phyloP scores from a whole-genome alignment of 1,284 basidiomycete species.

The Cryptococcus deneoformans region DNA sequence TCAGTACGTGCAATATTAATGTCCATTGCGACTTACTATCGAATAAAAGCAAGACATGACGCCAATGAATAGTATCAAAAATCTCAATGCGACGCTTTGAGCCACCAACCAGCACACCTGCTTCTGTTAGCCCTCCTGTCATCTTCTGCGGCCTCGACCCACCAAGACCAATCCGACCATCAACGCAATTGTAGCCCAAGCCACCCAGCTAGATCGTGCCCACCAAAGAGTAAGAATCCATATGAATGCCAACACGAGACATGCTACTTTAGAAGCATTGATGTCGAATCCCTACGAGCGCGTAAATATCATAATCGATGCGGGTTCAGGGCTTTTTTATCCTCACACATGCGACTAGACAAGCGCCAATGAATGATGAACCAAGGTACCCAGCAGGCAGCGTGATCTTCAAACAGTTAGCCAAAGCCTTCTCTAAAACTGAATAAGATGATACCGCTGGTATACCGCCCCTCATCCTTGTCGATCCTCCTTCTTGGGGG shows the following conservation, averaged over 20 bases:
- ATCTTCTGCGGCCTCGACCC: slow-evolving; percentile 5
- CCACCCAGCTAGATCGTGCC: slow-evolving; percentile 72
- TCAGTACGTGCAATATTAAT: neutral
- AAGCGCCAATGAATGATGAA: slow-evolving; percentile 84
- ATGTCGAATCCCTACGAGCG: slow-evolving; percentile 68
- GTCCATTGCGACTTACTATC: slow-evolving; percentile 29
- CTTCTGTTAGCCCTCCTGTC: neutral
- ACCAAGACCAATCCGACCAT: slow-evolving; percentile 42
- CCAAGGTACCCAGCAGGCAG: slow-evolving; percentile 88
- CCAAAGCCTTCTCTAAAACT: neutral
- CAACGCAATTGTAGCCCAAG: slow-evolving; percentile 46
- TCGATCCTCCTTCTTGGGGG: slow-evolving; percentile 86
- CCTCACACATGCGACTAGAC: slow-evolving; percentile 68
- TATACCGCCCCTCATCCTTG: slow-evolving; percentile 89
- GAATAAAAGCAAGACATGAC: slow-evolving; percentile 87
- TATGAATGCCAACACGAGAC: slow-evolving; percentile 74
- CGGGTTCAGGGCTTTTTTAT: slow-evolving; percentile 51
- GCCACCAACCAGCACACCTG: slow-evolving; percentile 78
- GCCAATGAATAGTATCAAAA: slow-evolving; percentile 86
- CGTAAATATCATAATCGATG: neutral
- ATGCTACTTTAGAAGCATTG: slow-evolving; percentile 86
- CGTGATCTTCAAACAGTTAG: slow-evolving; percentile 35
- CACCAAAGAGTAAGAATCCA: slow-evolving; percentile 90
- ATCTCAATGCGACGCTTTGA: slow-evolving; percentile 56
- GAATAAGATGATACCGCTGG: slow-evolving; percentile 63